Conservation (phyloP, 176 grass and related monocot genomes). For the Juncus inflexus region DNA sequence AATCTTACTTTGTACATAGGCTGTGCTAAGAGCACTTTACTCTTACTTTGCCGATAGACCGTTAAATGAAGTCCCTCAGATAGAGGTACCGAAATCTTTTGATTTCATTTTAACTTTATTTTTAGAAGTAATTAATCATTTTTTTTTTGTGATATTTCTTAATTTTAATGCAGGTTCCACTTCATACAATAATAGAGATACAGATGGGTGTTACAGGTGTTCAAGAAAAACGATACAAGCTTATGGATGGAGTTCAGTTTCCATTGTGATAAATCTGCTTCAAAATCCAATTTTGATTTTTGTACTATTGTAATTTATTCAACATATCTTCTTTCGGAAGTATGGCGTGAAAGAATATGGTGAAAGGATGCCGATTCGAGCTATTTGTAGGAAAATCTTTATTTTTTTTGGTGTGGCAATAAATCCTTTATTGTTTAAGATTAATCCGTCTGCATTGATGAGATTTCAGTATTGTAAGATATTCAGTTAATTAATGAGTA, state of each 20-base stretch:
- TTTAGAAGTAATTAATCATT: too few species aligned
- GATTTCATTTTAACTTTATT: not conserved
- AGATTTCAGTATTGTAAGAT: too few species aligned
- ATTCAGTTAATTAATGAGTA: too few species aligned
- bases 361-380: not conserved
- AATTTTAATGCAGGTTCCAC: conserved; percentile 55
- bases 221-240: conserved; percentile 98
- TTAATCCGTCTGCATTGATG: not conserved
- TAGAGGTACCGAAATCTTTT: conserved; percentile 52
- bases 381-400: not conserved
- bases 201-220: conserved; percentile 95
- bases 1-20: conserved; percentile 35
- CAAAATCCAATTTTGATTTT: conserved; percentile 23
- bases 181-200: conserved; percentile 98
- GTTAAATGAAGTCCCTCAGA: conserved; percentile 81
- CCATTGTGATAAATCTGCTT: conserved; percentile 24
- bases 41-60: conserved; percentile 95
- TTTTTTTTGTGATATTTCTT: conserved; percentile 8
- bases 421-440: not conserved
- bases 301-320: conserved; percentile 11
- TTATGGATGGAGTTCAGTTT: conserved; percentile 65
- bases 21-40: conserved; percentile 95
- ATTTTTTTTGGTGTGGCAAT: not conserved
- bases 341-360: not conserved
- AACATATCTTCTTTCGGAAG: not conserved